phyloP scores from a whole-genome alignment of 495 filamentous ascomycete genomes.

The Clohesyomyces aquaticus region DNA sequence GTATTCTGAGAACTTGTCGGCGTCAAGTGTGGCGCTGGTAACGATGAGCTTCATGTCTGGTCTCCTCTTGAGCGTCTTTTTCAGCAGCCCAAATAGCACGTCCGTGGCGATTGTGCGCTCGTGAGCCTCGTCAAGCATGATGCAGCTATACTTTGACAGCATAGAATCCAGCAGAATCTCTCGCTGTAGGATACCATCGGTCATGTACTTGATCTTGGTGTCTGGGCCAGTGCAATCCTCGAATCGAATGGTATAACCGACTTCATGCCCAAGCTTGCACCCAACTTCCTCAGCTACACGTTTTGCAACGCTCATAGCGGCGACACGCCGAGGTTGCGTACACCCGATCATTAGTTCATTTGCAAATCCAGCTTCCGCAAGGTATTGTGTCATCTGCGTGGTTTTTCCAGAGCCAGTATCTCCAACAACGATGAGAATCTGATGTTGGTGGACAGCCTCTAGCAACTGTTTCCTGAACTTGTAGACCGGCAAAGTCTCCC shows the following conservation, averaged over 20 bases:
- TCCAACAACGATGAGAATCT: slow-evolving; percentile 92
- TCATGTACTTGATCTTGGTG: slow-evolving; percentile 99
- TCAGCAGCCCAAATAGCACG: slow-evolving; percentile 89
- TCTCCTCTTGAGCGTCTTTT: slow-evolving; percentile 86
- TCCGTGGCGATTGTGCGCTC: slow-evolving; percentile 96
- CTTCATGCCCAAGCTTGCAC: slow-evolving; percentile 85
- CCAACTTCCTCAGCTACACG: slow-evolving; percentile 97
- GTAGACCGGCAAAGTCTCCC: slow-evolving; percentile 87
- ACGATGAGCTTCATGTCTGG: slow-evolving; percentile 93
- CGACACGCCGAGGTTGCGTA: slow-evolving; percentile 94
- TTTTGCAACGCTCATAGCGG: slow-evolving; percentile 95
- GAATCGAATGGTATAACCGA: slow-evolving; percentile 97
- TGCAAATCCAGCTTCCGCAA: slow-evolving; percentile 88
- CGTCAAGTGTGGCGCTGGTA: slow-evolving; percentile 93
- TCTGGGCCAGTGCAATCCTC: slow-evolving; percentile 89
- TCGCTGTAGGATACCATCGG: slow-evolving; percentile 95
- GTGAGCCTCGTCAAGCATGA: slow-evolving; percentile 98
- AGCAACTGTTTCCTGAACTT: slow-evolving; percentile 88
- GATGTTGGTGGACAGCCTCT: slow-evolving; percentile 84
- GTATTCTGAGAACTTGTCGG: slow-evolving; percentile 95
- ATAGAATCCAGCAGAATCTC: slow-evolving; percentile 91
- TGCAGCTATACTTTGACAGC: slow-evolving; percentile 85
- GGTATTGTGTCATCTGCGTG: slow-evolving; percentile 91
- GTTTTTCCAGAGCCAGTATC: slow-evolving; percentile 98
- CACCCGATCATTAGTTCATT: slow-evolving; percentile 95